Conservation (phyloP, 1,284 basidiomycete species). For the Rhodotorula sp. region DNA sequence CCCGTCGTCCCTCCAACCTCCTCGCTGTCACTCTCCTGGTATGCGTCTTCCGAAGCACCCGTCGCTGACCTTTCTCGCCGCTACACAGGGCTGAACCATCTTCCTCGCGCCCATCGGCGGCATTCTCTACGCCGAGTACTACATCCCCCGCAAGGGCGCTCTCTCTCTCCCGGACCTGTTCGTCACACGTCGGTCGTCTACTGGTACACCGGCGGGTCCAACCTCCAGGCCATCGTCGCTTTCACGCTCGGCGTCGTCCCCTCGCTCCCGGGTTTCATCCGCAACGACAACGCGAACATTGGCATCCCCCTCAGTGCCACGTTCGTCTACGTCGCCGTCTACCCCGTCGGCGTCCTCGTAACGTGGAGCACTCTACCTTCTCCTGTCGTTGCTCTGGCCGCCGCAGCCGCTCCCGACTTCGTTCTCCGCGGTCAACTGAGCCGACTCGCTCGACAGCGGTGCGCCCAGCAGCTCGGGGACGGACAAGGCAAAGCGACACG, state of each 20-base stretch:
- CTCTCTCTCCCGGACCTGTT: conserved; percentile 18
- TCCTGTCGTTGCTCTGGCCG: conserved; percentile 3
- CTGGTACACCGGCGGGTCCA: conserved; percentile 46
- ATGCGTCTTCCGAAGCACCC: background rate
- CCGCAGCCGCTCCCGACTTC: conserved; percentile 11
- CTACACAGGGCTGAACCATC: background rate
- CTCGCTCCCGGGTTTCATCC: conserved; percentile 18
- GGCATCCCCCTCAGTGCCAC: conserved; percentile 8
- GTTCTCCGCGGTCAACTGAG: background rate
- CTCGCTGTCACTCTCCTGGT: no score
- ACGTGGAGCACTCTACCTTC: background rate
- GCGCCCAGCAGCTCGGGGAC: background rate
- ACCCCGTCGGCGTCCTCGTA: conserved; percentile 15
- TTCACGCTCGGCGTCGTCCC: conserved; percentile 16
- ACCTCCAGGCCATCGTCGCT: conserved; percentile 62
- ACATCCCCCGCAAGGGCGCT: conserved; percentile 12
- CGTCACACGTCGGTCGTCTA: conserved; percentile 7
- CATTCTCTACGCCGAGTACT: conserved; percentile 37
- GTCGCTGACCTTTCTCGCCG: background rate
- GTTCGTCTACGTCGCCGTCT: conserved; percentile 8
- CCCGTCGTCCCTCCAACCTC: background rate
- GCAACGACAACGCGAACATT: conserved; percentile 7
- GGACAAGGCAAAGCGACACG: no score
- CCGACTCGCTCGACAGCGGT: conserved; percentile 4
- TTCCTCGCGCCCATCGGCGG: background rate